These are phyloP conservation scores for Fusarium napiforme DNA, from an alignment of 2,329 filamentous ascomycete genomes.

Conservation along the genomic window DNA sequence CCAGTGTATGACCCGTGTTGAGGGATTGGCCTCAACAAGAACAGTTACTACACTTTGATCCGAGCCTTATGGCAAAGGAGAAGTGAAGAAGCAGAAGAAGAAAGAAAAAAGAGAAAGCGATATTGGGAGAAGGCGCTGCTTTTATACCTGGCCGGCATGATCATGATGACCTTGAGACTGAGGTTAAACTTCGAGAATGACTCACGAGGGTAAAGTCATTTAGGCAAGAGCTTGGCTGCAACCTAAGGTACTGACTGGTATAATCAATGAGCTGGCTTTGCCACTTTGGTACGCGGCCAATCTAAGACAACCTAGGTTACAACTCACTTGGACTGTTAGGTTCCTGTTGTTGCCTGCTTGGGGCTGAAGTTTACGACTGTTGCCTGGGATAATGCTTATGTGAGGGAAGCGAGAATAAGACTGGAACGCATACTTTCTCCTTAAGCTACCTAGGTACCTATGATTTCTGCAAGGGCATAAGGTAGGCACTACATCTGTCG, in stretches of 20 bases:
- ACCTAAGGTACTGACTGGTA: background rate
- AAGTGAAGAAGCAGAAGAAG: constrained; percentile 29
- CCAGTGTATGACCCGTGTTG: constrained; percentile 14
- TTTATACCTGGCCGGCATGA: constrained; percentile 18
- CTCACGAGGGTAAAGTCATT: background rate
- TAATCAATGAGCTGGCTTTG: background rate
- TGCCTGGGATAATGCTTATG: constrained; percentile 2
- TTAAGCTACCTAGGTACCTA: too few species aligned
- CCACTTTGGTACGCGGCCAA: background rate
- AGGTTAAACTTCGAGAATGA: constrained; percentile 1
- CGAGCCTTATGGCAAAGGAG: constrained; percentile 40
- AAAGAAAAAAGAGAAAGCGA: constrained; percentile 15
- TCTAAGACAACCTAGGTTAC: background rate
- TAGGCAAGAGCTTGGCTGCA: background rate
- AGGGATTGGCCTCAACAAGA: constrained; percentile 44
- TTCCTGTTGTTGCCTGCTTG: constrained; percentile 6
- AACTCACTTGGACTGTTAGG: background rate
- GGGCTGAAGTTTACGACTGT: constrained; percentile 3
- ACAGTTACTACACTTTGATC: constrained; percentile 47
- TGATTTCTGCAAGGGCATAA: background rate
- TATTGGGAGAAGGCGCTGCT: background rate
- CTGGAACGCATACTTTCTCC: background rate
- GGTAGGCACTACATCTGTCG: background rate
- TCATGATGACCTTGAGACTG: constrained; percentile 3
- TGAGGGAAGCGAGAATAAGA: background rate